Evolutionary conservation across 1,139 yeast genomes (phyloP), one percentile per base, ranked within the genome.

Genomic region (Geotrichum aggregatum): DNA sequence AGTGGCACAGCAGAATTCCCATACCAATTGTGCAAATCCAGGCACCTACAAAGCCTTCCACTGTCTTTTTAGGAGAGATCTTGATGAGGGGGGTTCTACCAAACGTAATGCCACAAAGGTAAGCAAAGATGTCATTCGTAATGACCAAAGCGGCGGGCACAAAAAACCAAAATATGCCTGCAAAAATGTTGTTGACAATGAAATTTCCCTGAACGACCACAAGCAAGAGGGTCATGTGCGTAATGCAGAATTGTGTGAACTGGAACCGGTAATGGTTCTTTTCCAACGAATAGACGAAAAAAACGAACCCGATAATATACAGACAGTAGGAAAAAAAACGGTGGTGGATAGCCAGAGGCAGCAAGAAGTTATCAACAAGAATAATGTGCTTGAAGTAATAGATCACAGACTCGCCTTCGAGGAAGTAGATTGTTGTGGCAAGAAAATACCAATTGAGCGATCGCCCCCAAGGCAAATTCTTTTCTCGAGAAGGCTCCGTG

Each of bases 1-100:
- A 64, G 59, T 78, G 78, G 2, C 95, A 77, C 52, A 89, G 76
- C 10, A 82, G 51, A 40, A 87, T 70, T 1, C 94, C 89, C 55
- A 87, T 82, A 46, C 85, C 58, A 5, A 87, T 83, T 8, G 98
- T 92, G 67, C 94, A 89, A 49, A 88, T 71, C 98, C 98, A 92
- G 21, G 98, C 98, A 52, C 98, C 98, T 44, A 91, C 73, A 66
- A 92, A 92, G 2, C 98, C 98, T 71, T 92, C 98, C 28, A 91
- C 91, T 1, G 98, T 92, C 72, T 92, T 92, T 70, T 92, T 92
- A 51, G 98, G 98, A 16, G 96, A 87, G 59, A 92, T 87, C 53
- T 87, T 91, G 63, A 92, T 87, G 64, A 92, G 79, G 66, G 87
- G 96, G 47, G 97, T 91, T 59, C 77, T 80, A 49, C 98, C 98